A percentile compares a stretch with the other conserved stretches of the same genome.
Conservation (phyloP, 23 red algal genomes). For the Gracilaria caudata region DNA sequence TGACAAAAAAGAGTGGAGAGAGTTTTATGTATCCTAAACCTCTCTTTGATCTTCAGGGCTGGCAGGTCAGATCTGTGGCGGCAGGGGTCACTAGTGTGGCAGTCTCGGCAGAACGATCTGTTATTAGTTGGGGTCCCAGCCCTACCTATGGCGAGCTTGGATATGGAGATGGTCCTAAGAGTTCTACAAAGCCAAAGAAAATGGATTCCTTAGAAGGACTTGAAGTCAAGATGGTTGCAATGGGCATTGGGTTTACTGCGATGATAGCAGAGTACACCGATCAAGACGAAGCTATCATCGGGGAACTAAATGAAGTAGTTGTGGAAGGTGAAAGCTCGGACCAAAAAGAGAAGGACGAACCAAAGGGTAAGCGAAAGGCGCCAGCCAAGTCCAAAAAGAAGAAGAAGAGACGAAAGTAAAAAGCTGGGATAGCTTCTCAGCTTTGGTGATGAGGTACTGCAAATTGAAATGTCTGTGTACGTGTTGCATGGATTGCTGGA, state of each 20-base stretch:
- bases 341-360: neutral
- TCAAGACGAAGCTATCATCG: conserved; percentile 34
- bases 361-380: conserved; percentile 22
- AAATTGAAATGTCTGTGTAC: neutral
- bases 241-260: conserved; percentile 67
- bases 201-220: conserved; percentile 62
- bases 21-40: conserved; percentile 71
- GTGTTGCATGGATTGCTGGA: neutral
- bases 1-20: conserved; percentile 60
- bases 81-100: conserved; percentile 37
- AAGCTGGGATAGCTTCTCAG: neutral
- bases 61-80: conserved; percentile 33
- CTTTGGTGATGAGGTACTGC: neutral
- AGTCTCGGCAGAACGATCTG: conserved; percentile 35
- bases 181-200: conserved; percentile 64
- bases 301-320: conserved; percentile 8
- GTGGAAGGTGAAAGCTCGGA: neutral
- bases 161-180: conserved; percentile 70
- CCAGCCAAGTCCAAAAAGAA: neutral
- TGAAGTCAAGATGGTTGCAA: conserved; percentile 19
- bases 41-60: conserved; percentile 58
- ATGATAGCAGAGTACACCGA: conserved; percentile 41
- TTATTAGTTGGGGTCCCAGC: conserved; percentile 57
- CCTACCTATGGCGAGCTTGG: conserved; percentile 74
- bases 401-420: conserved; percentile 4